Conservation (phyloP, 2,329 filamentous ascomycete genomes). For the Coniochaeta sp. region DNA sequence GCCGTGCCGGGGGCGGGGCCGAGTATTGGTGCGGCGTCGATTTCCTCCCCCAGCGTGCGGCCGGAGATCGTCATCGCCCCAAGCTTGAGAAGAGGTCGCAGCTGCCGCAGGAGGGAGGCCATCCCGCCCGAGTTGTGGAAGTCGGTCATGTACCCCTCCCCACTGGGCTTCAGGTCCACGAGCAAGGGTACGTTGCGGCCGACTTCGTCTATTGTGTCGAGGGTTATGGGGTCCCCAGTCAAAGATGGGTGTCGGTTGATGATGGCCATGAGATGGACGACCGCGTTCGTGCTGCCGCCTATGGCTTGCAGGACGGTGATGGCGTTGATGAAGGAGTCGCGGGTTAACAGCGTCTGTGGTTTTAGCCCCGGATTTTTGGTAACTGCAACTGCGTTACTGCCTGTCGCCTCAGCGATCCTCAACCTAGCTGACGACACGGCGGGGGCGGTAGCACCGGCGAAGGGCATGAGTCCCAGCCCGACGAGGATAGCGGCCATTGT, state of each 20-base stretch:
- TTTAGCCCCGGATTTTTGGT: constrained; percentile 58
- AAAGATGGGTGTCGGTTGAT: constrained; percentile 65
- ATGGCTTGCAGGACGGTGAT: constrained; percentile 81
- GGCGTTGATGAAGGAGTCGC: constrained; percentile 74
- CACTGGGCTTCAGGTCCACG: constrained; percentile 79
- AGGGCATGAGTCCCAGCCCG: constrained; percentile 72
- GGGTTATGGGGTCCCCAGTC: constrained; percentile 49
- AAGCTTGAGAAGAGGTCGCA: constrained; percentile 71
- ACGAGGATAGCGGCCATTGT: constrained; percentile 84
- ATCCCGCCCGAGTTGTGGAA: constrained; percentile 86
- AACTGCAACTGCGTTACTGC: constrained; percentile 57
- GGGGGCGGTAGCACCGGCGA: constrained; percentile 70
- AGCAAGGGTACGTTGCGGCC: constrained; percentile 73
- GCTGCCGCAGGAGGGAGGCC: constrained; percentile 69
- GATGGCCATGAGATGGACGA: constrained; percentile 83
- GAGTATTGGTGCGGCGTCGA: constrained; percentile 62
- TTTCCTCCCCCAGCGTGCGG: constrained; percentile 72
- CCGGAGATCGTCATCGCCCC: constrained; percentile 77
- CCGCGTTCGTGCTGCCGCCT: constrained; percentile 78
- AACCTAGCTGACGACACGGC: constrained; percentile 73
- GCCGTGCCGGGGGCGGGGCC: constrained; percentile 24
- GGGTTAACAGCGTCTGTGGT: constrained; percentile 65
- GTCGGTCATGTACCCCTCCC: constrained; percentile 84
- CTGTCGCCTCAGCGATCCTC: constrained; percentile 70
- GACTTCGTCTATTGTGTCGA: constrained; percentile 74